Conservation (phyloP, 1,284 basidiomycete genomes). For the Spongiforma sp. region DNA sequence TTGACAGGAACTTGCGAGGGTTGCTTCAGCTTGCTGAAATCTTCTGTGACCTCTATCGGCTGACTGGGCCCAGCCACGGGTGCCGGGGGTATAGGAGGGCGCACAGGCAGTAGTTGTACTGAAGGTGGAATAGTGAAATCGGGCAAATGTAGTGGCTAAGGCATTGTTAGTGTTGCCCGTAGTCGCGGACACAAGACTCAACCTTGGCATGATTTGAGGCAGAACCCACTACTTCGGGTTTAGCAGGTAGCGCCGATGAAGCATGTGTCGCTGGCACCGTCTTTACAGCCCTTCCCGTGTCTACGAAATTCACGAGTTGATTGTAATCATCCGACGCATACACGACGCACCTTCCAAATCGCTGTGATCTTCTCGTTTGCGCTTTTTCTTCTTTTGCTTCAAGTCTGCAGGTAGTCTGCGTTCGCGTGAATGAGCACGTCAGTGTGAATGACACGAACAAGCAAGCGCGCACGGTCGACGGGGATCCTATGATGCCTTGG, state of each 20-base stretch:
- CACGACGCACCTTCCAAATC: slow-evolving; percentile 65
- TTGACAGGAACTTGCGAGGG: slow-evolving; percentile 66
- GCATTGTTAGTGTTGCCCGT: slow-evolving; percentile 17
- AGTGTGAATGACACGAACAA: background rate
- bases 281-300: slow-evolving; percentile 59
- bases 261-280: slow-evolving; percentile 49
- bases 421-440: slow-evolving; percentile 13
- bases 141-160: slow-evolving; percentile 48
- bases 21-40: slow-evolving; percentile 85
- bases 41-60: slow-evolving; percentile 81
- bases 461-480: slow-evolving; percentile 47
- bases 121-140: slow-evolving; percentile 63
- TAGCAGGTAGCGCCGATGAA: slow-evolving; percentile 45
- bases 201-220: slow-evolving; percentile 57
- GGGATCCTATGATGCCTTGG: slow-evolving; percentile 41
- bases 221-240: slow-evolving; percentile 56
- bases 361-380: slow-evolving; percentile 80
- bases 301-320: slow-evolving; percentile 32
- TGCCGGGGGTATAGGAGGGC: slow-evolving; percentile 69
- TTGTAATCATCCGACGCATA: background rate
- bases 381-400: slow-evolving; percentile 86
- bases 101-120: slow-evolving; percentile 60
- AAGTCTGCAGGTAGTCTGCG: slow-evolving; percentile 48
- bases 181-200: slow-evolving; percentile 29
- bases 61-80: slow-evolving; percentile 82